Conservation (phyloP, 164 flowering plant genomes). For the Aristolochia contorta region DNA sequence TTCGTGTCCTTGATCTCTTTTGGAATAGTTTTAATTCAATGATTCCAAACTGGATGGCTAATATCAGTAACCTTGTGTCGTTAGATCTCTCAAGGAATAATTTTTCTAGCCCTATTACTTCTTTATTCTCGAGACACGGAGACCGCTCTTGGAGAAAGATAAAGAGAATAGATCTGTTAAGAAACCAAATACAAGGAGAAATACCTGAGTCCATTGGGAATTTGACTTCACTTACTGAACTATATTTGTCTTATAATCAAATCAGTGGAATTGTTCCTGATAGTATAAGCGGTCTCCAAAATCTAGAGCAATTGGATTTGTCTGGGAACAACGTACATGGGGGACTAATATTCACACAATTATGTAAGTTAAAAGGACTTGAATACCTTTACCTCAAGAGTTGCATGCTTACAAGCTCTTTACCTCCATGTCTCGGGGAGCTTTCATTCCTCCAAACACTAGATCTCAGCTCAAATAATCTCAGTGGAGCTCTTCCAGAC, state of each 20-base stretch:
- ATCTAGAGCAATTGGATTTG: not conserved
- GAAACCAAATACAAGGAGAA: conserved; percentile 12
- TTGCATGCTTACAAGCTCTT: too few species aligned
- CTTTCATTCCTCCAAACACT: not conserved
- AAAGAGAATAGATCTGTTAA: not conserved
- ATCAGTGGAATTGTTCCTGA: conserved; percentile 1
- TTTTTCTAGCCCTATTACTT: not conserved
- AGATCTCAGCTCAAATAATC: not conserved
- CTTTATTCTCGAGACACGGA: conserved; percentile 1
- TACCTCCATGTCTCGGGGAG: not conserved
- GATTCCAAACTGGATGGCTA: conserved; percentile 7
- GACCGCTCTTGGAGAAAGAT: conserved; percentile 1
- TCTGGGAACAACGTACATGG: not conserved
- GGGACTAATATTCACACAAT: conserved; percentile 4
- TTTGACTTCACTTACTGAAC: conserved; percentile 1
- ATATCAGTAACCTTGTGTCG: too few species aligned
- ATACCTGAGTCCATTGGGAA: conserved; percentile 12
- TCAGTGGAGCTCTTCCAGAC: not conserved
- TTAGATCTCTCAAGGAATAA: not conserved
- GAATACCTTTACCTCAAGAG: too few species aligned
- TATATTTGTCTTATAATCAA: not conserved
- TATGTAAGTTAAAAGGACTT: conserved; percentile 2
- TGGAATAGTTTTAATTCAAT: not conserved
- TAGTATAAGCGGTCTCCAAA: not conserved
- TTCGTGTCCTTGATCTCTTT: conserved; percentile 7